A percentile compares a stretch with the other conserved stretches of the same genome.
Conservation (phyloP, 192 early-diverging fungal genomes). For the Coemansia sp. region DNA sequence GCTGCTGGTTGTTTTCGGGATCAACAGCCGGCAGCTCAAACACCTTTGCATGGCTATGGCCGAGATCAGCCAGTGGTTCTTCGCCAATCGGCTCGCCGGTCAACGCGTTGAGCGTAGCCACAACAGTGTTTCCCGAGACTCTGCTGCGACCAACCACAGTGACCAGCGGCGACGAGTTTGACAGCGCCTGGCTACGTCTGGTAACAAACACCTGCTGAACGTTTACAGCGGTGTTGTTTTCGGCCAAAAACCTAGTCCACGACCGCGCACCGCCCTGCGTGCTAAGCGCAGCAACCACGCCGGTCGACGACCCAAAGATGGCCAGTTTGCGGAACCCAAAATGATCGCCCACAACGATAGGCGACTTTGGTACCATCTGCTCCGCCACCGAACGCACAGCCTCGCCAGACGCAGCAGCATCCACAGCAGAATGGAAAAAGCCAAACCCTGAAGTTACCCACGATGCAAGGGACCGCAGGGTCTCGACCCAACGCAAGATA, state of each 20-base stretch:
- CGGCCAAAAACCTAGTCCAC: conserved; percentile 70
- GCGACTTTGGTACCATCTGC: conserved; percentile 3
- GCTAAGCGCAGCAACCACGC: conserved; percentile 83
- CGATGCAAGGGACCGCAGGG: conserved; percentile 44
- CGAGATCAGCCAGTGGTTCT: conserved; percentile 9
- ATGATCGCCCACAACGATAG: conserved; percentile 34
- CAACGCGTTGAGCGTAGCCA: conserved; percentile 37
- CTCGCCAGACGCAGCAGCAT: not conserved
- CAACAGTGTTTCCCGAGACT: conserved; percentile 26
- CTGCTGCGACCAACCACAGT: conserved; percentile 35
- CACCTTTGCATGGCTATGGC: conserved; percentile 49
- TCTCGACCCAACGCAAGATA: conserved; percentile 60
- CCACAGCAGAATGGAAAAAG: conserved; percentile 30
- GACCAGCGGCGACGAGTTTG: conserved; percentile 27
- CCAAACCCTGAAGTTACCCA: conserved; percentile 54
- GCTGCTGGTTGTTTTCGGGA: conserved; percentile 26
- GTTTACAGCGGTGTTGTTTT: conserved; percentile 15
- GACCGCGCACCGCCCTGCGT: conserved; percentile 73
- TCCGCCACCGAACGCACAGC: conserved; percentile 11
- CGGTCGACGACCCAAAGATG: conserved; percentile 74
- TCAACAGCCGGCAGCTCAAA: conserved; percentile 65
- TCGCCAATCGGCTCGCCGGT: conserved; percentile 21
- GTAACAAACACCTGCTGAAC: conserved; percentile 40
- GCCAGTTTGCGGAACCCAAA: conserved; percentile 89
- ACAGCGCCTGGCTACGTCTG: conserved; percentile 32